Conservation (phyloP, 768 basidiomycete genomes). For the Calvatia gigantea region DNA sequence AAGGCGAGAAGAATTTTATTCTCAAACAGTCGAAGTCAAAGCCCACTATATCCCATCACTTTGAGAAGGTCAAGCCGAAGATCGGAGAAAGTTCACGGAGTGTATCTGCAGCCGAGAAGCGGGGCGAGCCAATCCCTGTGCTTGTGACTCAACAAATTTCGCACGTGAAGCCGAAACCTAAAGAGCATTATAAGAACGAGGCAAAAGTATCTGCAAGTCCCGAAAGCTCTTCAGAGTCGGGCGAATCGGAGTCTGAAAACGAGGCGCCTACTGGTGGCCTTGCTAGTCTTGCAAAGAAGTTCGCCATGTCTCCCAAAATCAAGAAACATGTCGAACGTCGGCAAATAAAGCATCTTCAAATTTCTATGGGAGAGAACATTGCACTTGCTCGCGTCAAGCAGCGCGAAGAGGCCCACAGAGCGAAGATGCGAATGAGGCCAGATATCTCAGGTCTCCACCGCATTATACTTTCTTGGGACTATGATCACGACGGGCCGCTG, state of each 20-base stretch:
- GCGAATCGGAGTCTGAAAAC: conserved; percentile 48
- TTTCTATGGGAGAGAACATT: conserved; percentile 41
- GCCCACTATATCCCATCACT: conserved; percentile 19
- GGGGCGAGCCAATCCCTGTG: neutral
- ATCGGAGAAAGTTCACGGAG: conserved; percentile 3
- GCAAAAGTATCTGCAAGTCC: conserved; percentile 20
- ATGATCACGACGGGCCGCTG: conserved; percentile 57
- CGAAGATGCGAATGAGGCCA: conserved; percentile 72
- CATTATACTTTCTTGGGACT: conserved; percentile 82
- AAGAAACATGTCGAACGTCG: conserved; percentile 57
- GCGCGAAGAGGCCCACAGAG: conserved; percentile 59
- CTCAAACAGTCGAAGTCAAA: conserved; percentile 2
- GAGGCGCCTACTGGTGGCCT: conserved; percentile 41
- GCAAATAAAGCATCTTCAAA: conserved; percentile 60
- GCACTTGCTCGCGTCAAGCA: conserved; percentile 48
- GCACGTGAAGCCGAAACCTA: conserved; percentile 11
- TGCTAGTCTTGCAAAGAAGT: conserved; percentile 45
- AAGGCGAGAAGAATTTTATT: neutral
- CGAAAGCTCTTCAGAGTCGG: conserved; percentile 35
- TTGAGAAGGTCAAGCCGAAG: conserved; percentile 21
- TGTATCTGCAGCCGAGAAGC: conserved; percentile 13
- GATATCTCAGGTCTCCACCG: conserved; percentile 79
- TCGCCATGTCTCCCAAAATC: conserved; percentile 59
- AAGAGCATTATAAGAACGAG: conserved; percentile 25
- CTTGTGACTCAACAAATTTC: conserved; percentile 1